Evolutionary conservation across 1,139 yeast genomes (phyloP).

Genomic region (Kodamaea alishanica): DNA sequence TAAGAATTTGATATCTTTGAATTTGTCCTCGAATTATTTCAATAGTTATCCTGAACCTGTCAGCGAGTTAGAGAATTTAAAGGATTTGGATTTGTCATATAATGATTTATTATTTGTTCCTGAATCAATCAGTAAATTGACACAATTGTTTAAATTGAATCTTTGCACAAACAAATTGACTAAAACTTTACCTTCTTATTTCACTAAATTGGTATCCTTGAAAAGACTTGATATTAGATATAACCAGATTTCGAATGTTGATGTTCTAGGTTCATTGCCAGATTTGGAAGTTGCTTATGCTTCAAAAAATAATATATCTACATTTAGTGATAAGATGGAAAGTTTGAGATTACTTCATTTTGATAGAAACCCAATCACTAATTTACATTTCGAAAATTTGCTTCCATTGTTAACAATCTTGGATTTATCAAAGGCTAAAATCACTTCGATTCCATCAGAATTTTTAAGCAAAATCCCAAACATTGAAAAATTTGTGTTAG

Average conservation of each 20-base stretch:
- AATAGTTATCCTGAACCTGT: conserved; percentile 65
- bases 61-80: conserved; percentile 56
- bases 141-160: conserved; percentile 62
- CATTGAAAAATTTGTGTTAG: conserved; percentile 71
- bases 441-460: conserved; percentile 66
- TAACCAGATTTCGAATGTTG: conserved; percentile 64
- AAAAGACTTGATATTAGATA: conserved; percentile 75
- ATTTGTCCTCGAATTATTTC: conserved; percentile 79
- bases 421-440: conserved; percentile 77
- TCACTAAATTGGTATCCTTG: conserved; percentile 52
- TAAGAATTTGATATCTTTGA: conserved; percentile 54
- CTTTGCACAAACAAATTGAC: conserved; percentile 70
- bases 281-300: conserved; percentile 70
- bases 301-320: conserved; percentile 73
- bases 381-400: conserved; percentile 56
- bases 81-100: conserved; percentile 76
- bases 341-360: conserved; percentile 50
- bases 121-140: conserved; percentile 54
- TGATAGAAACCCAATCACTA: conserved; percentile 76
- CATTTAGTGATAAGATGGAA: conserved; percentile 60
- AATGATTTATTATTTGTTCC: conserved; percentile 67
- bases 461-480: conserved; percentile 61
- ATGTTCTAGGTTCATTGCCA: conserved; percentile 60
- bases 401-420: conserved; percentile 65
- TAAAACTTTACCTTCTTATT: conserved; percentile 52